Percentiles rank a stretch among this genome's conserved stretches.
phyloP scores from a whole-genome alignment of 1,284 basidiomycete genomes.

The Melanopsichium pennsylvanicum region DNA sequence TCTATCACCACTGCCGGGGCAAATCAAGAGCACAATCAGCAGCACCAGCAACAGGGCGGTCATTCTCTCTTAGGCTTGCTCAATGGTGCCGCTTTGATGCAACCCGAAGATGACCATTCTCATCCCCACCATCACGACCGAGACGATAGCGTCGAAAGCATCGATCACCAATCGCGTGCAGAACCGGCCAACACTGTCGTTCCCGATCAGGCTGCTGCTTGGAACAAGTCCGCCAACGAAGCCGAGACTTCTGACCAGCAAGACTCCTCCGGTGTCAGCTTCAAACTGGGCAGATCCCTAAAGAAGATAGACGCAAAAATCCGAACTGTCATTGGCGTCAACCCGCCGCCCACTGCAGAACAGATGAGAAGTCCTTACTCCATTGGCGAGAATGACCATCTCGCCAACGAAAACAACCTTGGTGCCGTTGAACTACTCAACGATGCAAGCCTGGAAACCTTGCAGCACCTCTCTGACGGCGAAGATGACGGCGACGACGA shows the following conservation, averaged over 20 bases:
- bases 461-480: slow-evolving; percentile 30
- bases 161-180: not conserved
- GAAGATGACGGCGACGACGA: slow-evolving; percentile 23
- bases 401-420: slow-evolving; percentile 10
- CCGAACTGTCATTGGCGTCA: slow-evolving; percentile 18
- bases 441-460: slow-evolving; percentile 34
- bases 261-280: slow-evolving; percentile 7
- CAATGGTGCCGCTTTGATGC: slow-evolving; percentile 35
- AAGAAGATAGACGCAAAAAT: slow-evolving; percentile 35
- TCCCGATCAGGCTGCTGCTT: slow-evolving; percentile 17
- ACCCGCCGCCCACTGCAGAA: slow-evolving; percentile 29
- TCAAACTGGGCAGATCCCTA: slow-evolving; percentile 20
- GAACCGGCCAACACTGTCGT: not conserved
- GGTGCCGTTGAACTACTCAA: slow-evolving; percentile 37
- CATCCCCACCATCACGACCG: slow-evolving; percentile 12
- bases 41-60: slow-evolving; percentile 1
- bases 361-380: slow-evolving; percentile 33
- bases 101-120: slow-evolving; percentile 22
- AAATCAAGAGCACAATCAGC: slow-evolving; percentile 3
- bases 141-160: slow-evolving; percentile 1
- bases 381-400: slow-evolving; percentile 32
- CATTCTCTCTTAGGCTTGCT: slow-evolving; percentile 20
- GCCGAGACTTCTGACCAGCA: slow-evolving; percentile 24
- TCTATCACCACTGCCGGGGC: not conserved
- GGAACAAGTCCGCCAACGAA: slow-evolving; percentile 16